phyloP scores from a whole-genome alignment of 1,284 basidiomycete species.

The Xerocomus minutiporus region DNA sequence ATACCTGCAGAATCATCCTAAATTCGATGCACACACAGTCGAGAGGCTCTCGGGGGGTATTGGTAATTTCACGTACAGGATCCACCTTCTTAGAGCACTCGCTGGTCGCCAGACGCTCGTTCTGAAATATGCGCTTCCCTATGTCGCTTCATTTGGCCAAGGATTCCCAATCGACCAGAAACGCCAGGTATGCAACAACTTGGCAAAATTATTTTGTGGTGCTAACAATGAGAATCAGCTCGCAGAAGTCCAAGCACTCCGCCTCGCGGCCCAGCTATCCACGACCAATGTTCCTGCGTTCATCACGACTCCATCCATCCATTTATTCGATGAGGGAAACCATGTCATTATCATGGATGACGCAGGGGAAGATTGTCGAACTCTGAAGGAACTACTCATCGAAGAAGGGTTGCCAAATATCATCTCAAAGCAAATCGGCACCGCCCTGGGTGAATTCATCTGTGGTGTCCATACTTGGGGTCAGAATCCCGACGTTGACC shows the following conservation, averaged over 20 bases:
- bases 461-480: slow-evolving; percentile 45
- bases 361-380: slow-evolving; percentile 38
- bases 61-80: slow-evolving; percentile 52
- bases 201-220: background rate
- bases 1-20: slow-evolving; percentile 37
- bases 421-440: slow-evolving; percentile 44
- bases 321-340: slow-evolving; percentile 44
- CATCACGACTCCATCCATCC: slow-evolving; percentile 46
- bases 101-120: slow-evolving; percentile 43
- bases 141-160: slow-evolving; percentile 26
- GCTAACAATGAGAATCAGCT: slow-evolving; percentile 29
- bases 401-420: slow-evolving; percentile 32
- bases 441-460: slow-evolving; percentile 49
- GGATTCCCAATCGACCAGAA: slow-evolving; percentile 39
- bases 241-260: slow-evolving; percentile 51
- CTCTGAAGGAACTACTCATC: slow-evolving; percentile 49
- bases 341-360: slow-evolving; percentile 60
- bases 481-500: slow-evolving; percentile 27
- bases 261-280: slow-evolving; percentile 34
- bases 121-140: slow-evolving; percentile 53
- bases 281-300: slow-evolving; percentile 28
- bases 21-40: slow-evolving; percentile 36
- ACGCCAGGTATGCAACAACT: slow-evolving; percentile 45
- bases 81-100: slow-evolving; percentile 39
- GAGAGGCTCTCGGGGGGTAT: slow-evolving; percentile 44